phyloP scores from a whole-genome alignment of 2,329 filamentous ascomycete genomes.

The Sarocladium brachiariae region DNA sequence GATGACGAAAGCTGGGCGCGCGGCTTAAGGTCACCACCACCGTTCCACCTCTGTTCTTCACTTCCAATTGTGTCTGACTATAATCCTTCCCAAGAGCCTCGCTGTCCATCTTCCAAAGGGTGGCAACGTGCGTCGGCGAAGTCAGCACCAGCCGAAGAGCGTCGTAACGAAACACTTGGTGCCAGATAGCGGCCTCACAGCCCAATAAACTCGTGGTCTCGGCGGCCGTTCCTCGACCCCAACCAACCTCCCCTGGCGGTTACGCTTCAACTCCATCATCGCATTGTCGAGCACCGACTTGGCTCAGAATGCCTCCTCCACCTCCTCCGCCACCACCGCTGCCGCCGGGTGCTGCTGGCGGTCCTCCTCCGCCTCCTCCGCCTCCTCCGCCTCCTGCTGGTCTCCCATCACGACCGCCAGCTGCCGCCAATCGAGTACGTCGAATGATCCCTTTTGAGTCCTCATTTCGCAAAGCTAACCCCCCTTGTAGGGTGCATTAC shows the following conservation, averaged over 20 bases:
- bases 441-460: background rate
- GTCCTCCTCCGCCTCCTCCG: conserved; percentile 58
- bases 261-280: background rate
- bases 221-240: background rate
- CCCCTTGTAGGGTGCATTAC: conserved; percentile 64
- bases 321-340: conserved; percentile 70
- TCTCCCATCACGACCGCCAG: conserved; percentile 51
- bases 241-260: background rate
- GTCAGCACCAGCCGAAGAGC: too few relatives aligned
- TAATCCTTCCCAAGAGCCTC: too few relatives aligned
- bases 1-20: conserved; percentile 7
- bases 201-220: background rate
- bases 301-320: conserved; percentile 39
- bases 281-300: background rate
- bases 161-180: too few relatives aligned
- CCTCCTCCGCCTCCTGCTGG: conserved; percentile 54
- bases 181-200: background rate
- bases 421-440: conserved; percentile 57
- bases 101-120: too few relatives aligned
- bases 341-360: conserved; percentile 54
- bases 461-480: conserved; percentile 11
- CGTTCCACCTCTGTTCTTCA: too few relatives aligned
- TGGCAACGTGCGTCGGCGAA: too few relatives aligned
- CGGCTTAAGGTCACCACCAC: conserved; percentile 1
- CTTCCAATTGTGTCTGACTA: too few relatives aligned